Conservation (phyloP, 768 basidiomycete genomes). For the Hysterangium stoloniferum region DNA sequence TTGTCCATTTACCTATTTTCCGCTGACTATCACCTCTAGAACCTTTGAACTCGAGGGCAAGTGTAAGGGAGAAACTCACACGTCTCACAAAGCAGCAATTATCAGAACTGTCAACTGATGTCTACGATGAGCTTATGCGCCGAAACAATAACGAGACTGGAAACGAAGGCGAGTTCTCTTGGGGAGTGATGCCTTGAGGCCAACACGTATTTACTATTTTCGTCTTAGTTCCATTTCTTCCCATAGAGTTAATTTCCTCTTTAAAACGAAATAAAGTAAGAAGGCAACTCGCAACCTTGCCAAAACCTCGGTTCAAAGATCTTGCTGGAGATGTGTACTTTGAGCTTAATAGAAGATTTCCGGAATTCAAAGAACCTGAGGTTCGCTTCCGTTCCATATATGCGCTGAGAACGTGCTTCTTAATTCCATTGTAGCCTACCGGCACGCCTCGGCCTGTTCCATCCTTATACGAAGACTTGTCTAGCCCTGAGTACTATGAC, state of each 20-base stretch:
- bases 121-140: conserved; percentile 91
- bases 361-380: conserved; percentile 84
- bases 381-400: conserved; percentile 33
- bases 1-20: background rate
- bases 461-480: conserved; percentile 59
- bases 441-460: conserved; percentile 22
- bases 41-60: conserved; percentile 68
- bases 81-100: conserved; percentile 93
- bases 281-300: conserved; percentile 92
- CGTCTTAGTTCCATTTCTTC: conserved; percentile 73
- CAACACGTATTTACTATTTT: conserved; percentile 7
- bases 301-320: conserved; percentile 84
- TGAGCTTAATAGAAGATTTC: conserved; percentile 86
- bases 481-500: conserved; percentile 53
- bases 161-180: conserved; percentile 49
- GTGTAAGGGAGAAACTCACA: conserved; percentile 86
- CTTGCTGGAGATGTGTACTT: conserved; percentile 94
- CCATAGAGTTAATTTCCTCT: conserved; percentile 89
- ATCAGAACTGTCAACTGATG: conserved; percentile 95
- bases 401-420: conserved; percentile 12
- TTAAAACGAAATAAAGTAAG: conserved; percentile 97
- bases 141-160: conserved; percentile 54
- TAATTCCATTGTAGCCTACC: background rate
- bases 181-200: background rate
- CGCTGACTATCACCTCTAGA: conserved; percentile 34